Conservation (phyloP, 2,329 filamentous ascomycete species). For the Orbilia ellipsospora region DNA sequence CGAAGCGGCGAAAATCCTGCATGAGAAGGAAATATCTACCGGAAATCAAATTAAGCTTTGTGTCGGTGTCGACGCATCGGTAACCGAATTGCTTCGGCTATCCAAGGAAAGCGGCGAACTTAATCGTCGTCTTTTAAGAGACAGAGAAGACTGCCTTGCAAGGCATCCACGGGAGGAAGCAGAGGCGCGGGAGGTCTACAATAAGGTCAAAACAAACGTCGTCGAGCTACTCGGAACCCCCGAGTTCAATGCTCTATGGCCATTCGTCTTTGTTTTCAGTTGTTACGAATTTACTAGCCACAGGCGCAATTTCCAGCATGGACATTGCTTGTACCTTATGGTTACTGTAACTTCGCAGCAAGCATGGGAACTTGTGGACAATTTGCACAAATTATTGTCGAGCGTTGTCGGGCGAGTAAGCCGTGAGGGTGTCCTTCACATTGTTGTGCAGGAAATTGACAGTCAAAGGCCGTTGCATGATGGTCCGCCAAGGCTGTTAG, state of each 20-base stretch:
- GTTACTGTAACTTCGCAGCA: slow-evolving; percentile 28
- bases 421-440: slow-evolving; percentile 15
- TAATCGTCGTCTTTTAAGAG: slow-evolving; percentile 36
- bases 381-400: slow-evolving; percentile 8
- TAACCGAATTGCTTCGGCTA: slow-evolving; percentile 46
- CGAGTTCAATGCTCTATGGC: slow-evolving; percentile 27
- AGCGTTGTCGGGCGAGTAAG: slow-evolving; percentile 17
- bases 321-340: slow-evolving; percentile 52
- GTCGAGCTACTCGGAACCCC: slow-evolving; percentile 17
- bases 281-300: slow-evolving; percentile 53
- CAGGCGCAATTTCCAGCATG: slow-evolving; percentile 45
- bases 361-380: slow-evolving; percentile 2
- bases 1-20: slow-evolving; percentile 21
- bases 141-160: slow-evolving; percentile 38
- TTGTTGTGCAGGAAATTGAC: slow-evolving; percentile 43
- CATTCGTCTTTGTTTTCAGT: slow-evolving; percentile 44
- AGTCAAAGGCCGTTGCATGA: slow-evolving; percentile 5
- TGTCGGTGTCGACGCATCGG: slow-evolving; percentile 36
- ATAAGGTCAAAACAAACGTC: slow-evolving; percentile 7
- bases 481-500: slow-evolving; percentile 23
- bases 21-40: slow-evolving; percentile 49
- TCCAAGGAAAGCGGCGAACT: slow-evolving; percentile 44
- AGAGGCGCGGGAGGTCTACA: slow-evolving; percentile 25
- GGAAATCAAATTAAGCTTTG: slow-evolving; percentile 52
- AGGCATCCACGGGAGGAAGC: slow-evolving; percentile 33